Evolutionary conservation across 768 basidiomycete species (phyloP).

Genomic region (Amanita polypyramis): DNA sequence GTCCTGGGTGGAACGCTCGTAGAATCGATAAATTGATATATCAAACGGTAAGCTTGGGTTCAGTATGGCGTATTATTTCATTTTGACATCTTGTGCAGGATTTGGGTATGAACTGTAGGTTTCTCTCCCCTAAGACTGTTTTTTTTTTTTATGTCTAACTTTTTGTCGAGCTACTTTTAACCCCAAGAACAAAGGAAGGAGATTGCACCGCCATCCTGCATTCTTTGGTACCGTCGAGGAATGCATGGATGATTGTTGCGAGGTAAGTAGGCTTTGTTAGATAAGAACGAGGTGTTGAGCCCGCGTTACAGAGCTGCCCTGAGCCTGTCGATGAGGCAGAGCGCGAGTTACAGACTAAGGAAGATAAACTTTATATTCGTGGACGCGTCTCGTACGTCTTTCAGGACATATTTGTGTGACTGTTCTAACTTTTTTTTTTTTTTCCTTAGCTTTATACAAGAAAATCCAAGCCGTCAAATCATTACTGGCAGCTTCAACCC

Average conservation of each 20-base stretch:
- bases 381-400: slow-evolving; percentile 38
- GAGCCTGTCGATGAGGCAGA: slow-evolving; percentile 47
- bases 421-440: background rate
- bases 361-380: slow-evolving; percentile 42
- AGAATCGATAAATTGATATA: slow-evolving; percentile 48
- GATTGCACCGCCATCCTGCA: slow-evolving; percentile 5
- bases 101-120: slow-evolving; percentile 8
- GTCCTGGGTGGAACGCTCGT: slow-evolving; percentile 46
- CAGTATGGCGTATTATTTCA: background rate
- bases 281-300: background rate
- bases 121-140: background rate
- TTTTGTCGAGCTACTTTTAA: slow-evolving; percentile 6
- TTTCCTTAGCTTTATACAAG: slow-evolving; percentile 40
- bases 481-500: slow-evolving; percentile 58
- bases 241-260: slow-evolving; percentile 50
- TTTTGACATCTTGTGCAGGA: background rate
- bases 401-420: background rate
- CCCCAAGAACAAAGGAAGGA: slow-evolving; percentile 8
- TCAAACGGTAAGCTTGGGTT: slow-evolving; percentile 32
- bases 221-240: slow-evolving; percentile 6
- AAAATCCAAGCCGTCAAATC: slow-evolving; percentile 51
- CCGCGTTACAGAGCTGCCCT: slow-evolving; percentile 34
- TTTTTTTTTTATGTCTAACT: background rate
- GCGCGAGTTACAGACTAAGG: slow-evolving; percentile 35
- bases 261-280: slow-evolving; percentile 22